Evolutionary conservation across 192 early-diverging fungal species (phyloP).

Genomic region (Jimgerdemannia lactiflua): DNA sequence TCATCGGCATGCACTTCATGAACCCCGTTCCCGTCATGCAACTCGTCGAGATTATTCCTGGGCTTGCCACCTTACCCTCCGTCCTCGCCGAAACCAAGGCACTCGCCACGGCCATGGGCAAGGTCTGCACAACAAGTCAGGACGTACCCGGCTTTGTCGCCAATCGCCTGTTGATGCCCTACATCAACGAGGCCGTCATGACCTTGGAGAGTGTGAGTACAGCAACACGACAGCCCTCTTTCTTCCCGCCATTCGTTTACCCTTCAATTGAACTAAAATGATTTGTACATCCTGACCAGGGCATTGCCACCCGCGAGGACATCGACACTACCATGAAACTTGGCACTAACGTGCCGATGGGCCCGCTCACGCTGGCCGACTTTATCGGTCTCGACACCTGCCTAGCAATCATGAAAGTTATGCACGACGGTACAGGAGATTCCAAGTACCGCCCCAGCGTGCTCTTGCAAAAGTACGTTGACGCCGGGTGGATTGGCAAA

Average conservation of each 20-base stretch:
- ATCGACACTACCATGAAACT: constrained; percentile 99
- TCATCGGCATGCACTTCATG: constrained; percentile 99
- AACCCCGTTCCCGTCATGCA: constrained; percentile 98
- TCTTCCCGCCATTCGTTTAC: background rate
- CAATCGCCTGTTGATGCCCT: constrained; percentile 97
- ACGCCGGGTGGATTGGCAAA: constrained; percentile 95
- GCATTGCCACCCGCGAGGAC: constrained; percentile 87
- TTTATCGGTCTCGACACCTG: constrained; percentile 99
- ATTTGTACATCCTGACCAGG: constrained; percentile 34
- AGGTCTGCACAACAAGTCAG: constrained; percentile 82
- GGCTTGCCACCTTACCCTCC: constrained; percentile 72
- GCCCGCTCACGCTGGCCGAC: constrained; percentile 94
- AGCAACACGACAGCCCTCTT: background rate
- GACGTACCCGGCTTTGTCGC: constrained; percentile 98
- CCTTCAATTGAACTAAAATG: background rate
- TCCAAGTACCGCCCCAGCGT: constrained; percentile 94
- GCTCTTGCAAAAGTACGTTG: constrained; percentile 90
- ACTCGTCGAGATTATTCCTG: constrained; percentile 95
- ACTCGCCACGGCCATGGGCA: constrained; percentile 85
- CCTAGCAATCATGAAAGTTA: constrained; percentile 94
- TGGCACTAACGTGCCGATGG: constrained; percentile 97
- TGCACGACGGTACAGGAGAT: constrained; percentile 88
- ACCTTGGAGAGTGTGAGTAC: constrained; percentile 72
- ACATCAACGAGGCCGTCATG: constrained; percentile 96
- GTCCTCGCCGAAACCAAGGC: constrained; percentile 73